Conservation (phyloP, 257 asterid species). For the Osmanthus fragrans region DNA sequence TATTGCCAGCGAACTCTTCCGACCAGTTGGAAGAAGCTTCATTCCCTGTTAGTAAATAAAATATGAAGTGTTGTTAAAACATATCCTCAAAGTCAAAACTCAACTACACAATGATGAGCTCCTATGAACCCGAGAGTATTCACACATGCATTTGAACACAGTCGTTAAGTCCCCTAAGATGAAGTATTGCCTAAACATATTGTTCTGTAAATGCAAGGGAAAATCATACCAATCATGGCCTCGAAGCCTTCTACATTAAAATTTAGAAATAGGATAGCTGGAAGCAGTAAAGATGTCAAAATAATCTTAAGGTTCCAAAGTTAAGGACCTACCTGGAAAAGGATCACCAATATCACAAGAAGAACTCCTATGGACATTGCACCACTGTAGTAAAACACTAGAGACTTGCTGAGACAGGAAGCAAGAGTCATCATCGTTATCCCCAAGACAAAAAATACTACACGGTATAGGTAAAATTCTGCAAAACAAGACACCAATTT, state of each 20-base stretch:
- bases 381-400: constrained; percentile 77
- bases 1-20: constrained; percentile 69
- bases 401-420: constrained; percentile 72
- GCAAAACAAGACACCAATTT: constrained; percentile 34
- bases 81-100: not conserved
- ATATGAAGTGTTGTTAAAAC: constrained; percentile 8
- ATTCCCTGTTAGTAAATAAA: constrained; percentile 67
- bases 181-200: constrained; percentile 1
- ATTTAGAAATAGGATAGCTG: not conserved
- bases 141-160: constrained; percentile 6
- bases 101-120: not conserved
- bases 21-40: constrained; percentile 96
- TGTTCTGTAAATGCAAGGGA: not conserved
- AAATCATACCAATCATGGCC: not conserved
- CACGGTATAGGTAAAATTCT: constrained; percentile 65
- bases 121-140: not conserved
- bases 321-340: constrained; percentile 66
- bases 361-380: constrained; percentile 77
- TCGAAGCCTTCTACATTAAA: constrained; percentile 6
- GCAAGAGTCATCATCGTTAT: constrained; percentile 57
- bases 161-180: constrained; percentile 4
- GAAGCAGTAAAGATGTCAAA: not conserved
- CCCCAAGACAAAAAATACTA: constrained; percentile 71
- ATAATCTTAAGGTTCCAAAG: not conserved
- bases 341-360: constrained; percentile 80